These are phyloP conservation scores for Dioszegia hungarica DNA, from an alignment of 768 basidiomycete species.

Conservation along the genomic window DNA sequence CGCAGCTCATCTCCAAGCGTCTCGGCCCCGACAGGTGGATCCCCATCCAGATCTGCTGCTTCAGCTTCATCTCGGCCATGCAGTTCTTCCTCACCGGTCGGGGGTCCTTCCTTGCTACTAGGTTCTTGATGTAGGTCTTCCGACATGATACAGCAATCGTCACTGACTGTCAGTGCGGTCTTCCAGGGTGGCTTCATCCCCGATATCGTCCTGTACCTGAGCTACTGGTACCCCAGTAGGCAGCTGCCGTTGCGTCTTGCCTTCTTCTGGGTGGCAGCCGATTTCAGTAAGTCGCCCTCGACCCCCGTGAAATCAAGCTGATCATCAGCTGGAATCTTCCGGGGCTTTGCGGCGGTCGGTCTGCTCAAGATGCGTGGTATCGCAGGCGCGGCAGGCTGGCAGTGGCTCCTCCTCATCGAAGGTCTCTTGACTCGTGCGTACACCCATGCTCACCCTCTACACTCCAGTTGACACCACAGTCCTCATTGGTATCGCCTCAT, in stretches of 20 bases:
- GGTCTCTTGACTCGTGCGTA: conserved; percentile 24
- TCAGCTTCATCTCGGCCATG: conserved; percentile 58
- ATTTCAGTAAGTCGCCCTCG: conserved; percentile 10
- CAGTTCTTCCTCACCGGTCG: conserved; percentile 61
- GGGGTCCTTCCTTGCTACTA: conserved; percentile 57
- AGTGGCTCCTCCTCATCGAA: conserved; percentile 60
- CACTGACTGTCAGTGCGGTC: conserved; percentile 51
- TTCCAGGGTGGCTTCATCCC: conserved; percentile 58
- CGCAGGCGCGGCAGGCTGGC: conserved; percentile 52
- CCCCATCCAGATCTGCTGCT: conserved; percentile 46
- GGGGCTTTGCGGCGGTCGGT: conserved; percentile 64
- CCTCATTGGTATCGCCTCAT: conserved; percentile 42
- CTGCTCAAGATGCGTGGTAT: conserved; percentile 58
- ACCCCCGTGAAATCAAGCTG: neutral
- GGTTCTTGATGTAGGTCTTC: conserved; percentile 44
- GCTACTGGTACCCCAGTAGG: conserved; percentile 58
- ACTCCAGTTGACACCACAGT: conserved; percentile 21
- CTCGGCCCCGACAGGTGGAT: conserved; percentile 62
- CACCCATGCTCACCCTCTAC: neutral
- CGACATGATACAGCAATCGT: neutral
- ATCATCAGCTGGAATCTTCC: conserved; percentile 47
- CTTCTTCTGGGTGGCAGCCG: conserved; percentile 62
- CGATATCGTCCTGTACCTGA: conserved; percentile 62
- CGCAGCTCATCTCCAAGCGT: conserved; percentile 61
- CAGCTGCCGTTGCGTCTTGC: conserved; percentile 64